Evolutionary conservation across 1,284 basidiomycete genomes (phyloP).

Genomic region (Cutaneotrichosporon arboriforme): DNA sequence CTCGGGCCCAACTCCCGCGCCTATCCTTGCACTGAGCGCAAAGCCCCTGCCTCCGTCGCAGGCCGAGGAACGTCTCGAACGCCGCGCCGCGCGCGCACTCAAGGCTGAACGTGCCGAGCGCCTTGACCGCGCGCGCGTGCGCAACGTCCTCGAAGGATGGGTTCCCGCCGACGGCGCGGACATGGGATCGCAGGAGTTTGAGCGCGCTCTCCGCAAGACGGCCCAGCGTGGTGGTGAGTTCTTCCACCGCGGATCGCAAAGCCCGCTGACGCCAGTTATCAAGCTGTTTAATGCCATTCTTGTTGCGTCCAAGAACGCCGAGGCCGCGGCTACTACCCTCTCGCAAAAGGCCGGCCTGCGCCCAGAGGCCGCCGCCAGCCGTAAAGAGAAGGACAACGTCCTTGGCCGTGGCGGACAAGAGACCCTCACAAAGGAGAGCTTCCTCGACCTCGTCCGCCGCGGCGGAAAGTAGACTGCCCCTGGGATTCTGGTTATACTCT

Average conservation of each 20-base stretch:
- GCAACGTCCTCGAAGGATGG: constrained; percentile 47
- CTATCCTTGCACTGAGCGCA: constrained; percentile 40
- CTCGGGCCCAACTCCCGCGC: constrained; percentile 13
- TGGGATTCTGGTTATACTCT: no score
- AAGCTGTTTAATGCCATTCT: constrained; percentile 51
- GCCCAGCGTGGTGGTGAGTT: constrained; percentile 49
- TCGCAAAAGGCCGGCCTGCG: constrained; percentile 37
- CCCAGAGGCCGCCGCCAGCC: constrained; percentile 32
- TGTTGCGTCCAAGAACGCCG: constrained; percentile 40
- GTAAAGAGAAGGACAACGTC: constrained; percentile 48
- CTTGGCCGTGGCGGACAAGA: constrained; percentile 45
- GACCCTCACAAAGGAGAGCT: constrained; percentile 48
- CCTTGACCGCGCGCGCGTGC: constrained; percentile 41
- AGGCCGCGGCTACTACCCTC: constrained; percentile 24
- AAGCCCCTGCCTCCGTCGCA: constrained; percentile 34
- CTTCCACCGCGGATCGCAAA: no score
- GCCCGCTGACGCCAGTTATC: constrained; percentile 37
- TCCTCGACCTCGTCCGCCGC: constrained; percentile 47
- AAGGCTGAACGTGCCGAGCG: constrained; percentile 42
- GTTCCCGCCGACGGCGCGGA: constrained; percentile 25
- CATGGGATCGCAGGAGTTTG: constrained; percentile 46
- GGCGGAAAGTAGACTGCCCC: constrained; percentile 3
- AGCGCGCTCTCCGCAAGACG: constrained; percentile 46
- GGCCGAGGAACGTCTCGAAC: constrained; percentile 29
- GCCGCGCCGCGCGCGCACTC: constrained; percentile 28